Conservation (phyloP, 1,139 yeast genomes). For the Sugiyamaella xylanicola region DNA sequence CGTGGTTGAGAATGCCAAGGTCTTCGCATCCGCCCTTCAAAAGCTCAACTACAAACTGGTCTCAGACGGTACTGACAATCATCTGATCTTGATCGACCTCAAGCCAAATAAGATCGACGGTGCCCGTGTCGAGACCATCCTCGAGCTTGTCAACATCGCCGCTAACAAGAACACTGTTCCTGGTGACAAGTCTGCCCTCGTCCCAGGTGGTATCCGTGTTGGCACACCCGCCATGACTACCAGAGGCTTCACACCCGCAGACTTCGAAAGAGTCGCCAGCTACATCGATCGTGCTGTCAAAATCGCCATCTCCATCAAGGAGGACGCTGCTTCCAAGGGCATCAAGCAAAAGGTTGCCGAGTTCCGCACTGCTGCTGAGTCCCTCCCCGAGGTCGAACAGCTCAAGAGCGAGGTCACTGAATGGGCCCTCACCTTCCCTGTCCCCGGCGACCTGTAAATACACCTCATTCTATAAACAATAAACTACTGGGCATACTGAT, state of each 20-base stretch:
- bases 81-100: slow-evolving; percentile 87
- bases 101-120: slow-evolving; percentile 93
- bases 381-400: slow-evolving; percentile 64
- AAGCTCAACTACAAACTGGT: slow-evolving; percentile 78
- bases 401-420: slow-evolving; percentile 78
- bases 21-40: slow-evolving; percentile 73
- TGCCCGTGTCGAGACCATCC: slow-evolving; percentile 93
- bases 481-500: too few relatives aligned
- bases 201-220: slow-evolving; percentile 96
- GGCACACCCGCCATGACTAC: slow-evolving; percentile 99
- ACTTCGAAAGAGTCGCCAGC: slow-evolving; percentile 77
- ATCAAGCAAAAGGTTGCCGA: slow-evolving; percentile 89
- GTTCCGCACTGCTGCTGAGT: slow-evolving; percentile 77
- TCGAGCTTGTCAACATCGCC: slow-evolving; percentile 94
- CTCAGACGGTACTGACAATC: slow-evolving; percentile 94
- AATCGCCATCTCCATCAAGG: slow-evolving; percentile 76
- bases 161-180: slow-evolving; percentile 97
- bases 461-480: too few relatives aligned
- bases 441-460: slow-evolving; percentile 52
- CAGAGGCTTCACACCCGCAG: slow-evolving; percentile 89
- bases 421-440: slow-evolving; percentile 95
- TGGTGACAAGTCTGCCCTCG: slow-evolving; percentile 96
- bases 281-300: slow-evolving; percentile 84
- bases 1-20: slow-evolving; percentile 87
- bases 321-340: slow-evolving; percentile 68